These are phyloP conservation scores for Coemansia sp. DNA, from an alignment of 192 early-diverging fungal genomes.

Conservation along the genomic window DNA sequence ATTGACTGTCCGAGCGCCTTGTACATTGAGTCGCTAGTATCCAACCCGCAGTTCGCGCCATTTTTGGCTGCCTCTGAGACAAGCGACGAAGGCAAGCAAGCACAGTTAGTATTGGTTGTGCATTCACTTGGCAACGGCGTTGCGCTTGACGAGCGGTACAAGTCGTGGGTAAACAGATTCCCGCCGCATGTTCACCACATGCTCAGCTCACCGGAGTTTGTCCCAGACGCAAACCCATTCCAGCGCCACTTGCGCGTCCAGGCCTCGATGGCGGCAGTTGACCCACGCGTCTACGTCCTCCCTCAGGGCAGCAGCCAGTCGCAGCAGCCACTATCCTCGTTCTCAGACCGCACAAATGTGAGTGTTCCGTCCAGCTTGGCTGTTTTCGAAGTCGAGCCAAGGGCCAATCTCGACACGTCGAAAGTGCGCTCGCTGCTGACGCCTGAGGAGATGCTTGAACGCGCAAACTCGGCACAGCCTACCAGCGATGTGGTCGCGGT, in stretches of 20 bases:
- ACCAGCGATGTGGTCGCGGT: background rate
- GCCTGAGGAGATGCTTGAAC: conserved; percentile 32
- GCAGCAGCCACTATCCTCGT: conserved; percentile 28
- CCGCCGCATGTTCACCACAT: conserved; percentile 76
- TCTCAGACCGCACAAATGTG: conserved; percentile 16
- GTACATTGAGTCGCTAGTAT: conserved; percentile 59
- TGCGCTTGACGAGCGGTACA: conserved; percentile 65
- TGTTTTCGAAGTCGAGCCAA: conserved; percentile 67
- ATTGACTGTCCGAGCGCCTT: conserved; percentile 66
- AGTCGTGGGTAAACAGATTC: conserved; percentile 75
- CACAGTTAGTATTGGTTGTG: conserved; percentile 57
- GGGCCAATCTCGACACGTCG: conserved; percentile 56
- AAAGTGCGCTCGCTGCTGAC: conserved; percentile 27
- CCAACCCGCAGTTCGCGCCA: conserved; percentile 48
- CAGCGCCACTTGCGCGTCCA: conserved; percentile 65
- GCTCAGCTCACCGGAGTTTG: conserved; percentile 66
- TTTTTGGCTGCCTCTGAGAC: conserved; percentile 29
- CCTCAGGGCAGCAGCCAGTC: conserved; percentile 65
- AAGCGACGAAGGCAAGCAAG: conserved; percentile 24
- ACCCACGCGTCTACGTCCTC: conserved; percentile 68
- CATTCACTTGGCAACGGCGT: conserved; percentile 73
- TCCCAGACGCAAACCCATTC: conserved; percentile 69
- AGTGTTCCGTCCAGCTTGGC: conserved; percentile 43
- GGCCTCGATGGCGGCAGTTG: conserved; percentile 67
- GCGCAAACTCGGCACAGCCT: background rate